Conservation (phyloP, 2,329 filamentous ascomycete species). For the Fusarium torulosum region DNA sequence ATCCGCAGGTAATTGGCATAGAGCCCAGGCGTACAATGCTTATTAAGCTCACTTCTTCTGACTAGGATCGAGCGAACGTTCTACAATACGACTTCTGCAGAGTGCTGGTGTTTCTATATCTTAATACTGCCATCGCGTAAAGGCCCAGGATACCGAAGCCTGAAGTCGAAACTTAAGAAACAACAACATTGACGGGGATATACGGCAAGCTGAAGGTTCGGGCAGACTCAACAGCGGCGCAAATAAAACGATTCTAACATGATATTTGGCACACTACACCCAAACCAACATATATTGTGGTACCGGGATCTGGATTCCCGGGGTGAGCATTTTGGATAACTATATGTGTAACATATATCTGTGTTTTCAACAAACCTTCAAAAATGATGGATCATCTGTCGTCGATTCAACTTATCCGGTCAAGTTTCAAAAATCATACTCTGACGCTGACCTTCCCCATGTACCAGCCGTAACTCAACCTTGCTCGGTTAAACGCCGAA, state of each 20-base stretch:
- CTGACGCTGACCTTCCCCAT: not conserved
- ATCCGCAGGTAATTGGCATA: constrained; percentile 15
- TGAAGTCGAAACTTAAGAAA: not conserved
- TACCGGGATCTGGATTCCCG: not conserved
- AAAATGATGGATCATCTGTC: not conserved
- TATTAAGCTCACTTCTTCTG: not conserved
- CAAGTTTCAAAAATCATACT: constrained; percentile 38
- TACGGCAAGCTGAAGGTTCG: not conserved
- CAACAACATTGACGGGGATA: not conserved
- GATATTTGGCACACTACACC: not conserved
- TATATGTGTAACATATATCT: not conserved
- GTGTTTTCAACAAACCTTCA: not conserved
- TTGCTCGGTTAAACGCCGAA: constrained; percentile 5
- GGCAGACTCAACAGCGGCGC: too few relatives aligned
- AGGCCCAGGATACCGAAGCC: not conserved
- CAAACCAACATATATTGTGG: not conserved
- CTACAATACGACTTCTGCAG: constrained; percentile 10
- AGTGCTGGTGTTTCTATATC: constrained; percentile 1
- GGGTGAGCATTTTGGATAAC: not conserved
- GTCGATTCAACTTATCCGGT: not conserved
- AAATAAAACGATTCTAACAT: too few relatives aligned
- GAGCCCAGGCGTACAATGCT: accelerated
- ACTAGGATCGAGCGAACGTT: constrained; percentile 21
- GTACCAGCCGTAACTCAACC: not conserved
- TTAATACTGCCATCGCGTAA: not conserved